Conservation (phyloP, 2,329 filamentous ascomycete species). For the Ascochyta fabae region DNA sequence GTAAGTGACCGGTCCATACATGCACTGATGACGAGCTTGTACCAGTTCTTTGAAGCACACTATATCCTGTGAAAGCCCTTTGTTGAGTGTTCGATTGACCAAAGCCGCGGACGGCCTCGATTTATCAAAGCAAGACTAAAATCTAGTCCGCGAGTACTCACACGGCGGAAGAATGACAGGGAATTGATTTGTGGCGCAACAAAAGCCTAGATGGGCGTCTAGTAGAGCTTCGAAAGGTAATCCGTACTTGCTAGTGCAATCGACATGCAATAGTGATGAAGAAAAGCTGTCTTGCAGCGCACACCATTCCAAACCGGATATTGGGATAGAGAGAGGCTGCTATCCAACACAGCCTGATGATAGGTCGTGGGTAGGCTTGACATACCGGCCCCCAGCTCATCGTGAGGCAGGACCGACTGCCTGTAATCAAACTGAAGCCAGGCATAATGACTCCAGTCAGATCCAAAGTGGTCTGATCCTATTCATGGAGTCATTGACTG, state of each 20-base stretch:
- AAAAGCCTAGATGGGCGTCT: not conserved
- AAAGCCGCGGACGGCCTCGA: not conserved
- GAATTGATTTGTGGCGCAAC: not conserved
- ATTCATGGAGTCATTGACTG: constrained; percentile 10
- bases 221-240: not conserved
- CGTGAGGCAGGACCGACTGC: not conserved
- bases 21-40: constrained; percentile 21
- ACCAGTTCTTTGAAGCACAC: constrained; percentile 10
- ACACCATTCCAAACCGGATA: not conserved
- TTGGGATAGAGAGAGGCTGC: not conserved
- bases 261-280: not conserved
- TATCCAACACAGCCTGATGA: not conserved
- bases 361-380: not conserved
- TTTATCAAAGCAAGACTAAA: not conserved
- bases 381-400: not conserved
- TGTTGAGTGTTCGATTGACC: not conserved
- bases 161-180: not conserved
- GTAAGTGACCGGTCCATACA: constrained; percentile 23
- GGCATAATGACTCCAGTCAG: not conserved
- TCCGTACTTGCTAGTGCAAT: not conserved
- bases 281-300: not conserved
- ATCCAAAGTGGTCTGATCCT: not conserved
- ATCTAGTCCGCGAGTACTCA: not conserved
- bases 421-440: not conserved
- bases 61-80: not conserved